Base-by-base conservation (phyloP, 495 filamentous ascomycete species). In the Hypomontagnella submonticulosa region DNA sequence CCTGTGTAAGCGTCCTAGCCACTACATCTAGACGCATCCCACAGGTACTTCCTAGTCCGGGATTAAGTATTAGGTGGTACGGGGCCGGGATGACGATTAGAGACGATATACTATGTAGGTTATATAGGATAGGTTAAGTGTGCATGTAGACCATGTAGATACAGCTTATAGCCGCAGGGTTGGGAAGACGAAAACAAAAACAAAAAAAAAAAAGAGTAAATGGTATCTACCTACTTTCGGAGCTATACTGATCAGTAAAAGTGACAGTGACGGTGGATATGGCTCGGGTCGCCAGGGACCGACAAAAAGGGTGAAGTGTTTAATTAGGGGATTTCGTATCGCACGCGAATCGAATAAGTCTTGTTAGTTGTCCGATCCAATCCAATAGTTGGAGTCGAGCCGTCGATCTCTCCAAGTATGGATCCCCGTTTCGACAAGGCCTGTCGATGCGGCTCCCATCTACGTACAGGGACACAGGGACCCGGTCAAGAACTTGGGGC, bases 391-490 rank as follows among this genome's bases (percentile, higher is more conserved):
- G 60, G 54, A 49, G 55, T 60, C 55, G 44, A 55, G 59, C 38
- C 44, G 66, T 69, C 59, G 66, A 69, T 69, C 66, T 69, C 61
- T 55, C 66, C 60, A 69, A 63, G 55, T 69, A 56, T 58, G 66
- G 66, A 46, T 58, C 60, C 56, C 66, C 42, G 48, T 69, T 57
- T 58, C 44, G 66, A 60, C 54, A 23, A 69, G 55, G 55, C 60
- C 60, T 69, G 66, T 69, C 60, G 55, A 69, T 69, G 66, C 66
- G 66, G 66, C 66, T 69, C 66, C 66, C 50, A 69, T 50, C 46
- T 60, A 63, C 51, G 42, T 40, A 40, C 41, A 43, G 15, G 7
- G 7, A 9, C 15, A 55, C 62, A 65, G 55, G 62, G 55, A 42
- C 61, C 53, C 55, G 36, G 62, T 40, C 32, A 57, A 36, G 37